These are phyloP conservation scores for Talaromyces sp. DNA, from an alignment of 2,329 filamentous ascomycete genomes.

Conservation along the genomic window DNA sequence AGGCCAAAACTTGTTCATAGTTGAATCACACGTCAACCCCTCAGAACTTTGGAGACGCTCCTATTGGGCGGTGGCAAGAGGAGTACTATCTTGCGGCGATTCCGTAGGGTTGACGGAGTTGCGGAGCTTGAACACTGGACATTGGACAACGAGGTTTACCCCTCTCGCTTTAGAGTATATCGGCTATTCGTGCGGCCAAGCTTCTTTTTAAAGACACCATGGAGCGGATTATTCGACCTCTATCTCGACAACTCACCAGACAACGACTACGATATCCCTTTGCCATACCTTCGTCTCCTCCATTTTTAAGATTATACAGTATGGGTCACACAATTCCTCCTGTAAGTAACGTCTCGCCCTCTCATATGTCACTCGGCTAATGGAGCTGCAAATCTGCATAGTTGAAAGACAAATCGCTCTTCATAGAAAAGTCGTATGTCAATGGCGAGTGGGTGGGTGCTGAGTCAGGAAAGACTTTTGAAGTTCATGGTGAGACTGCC, in stretches of 20 bases:
- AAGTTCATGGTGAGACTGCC: conserved; percentile 62
- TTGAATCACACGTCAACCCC: too few species aligned
- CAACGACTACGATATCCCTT: conserved; percentile 35
- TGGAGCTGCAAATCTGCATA: conserved; percentile 33
- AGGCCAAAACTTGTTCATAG: background rate
- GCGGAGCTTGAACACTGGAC: too few species aligned
- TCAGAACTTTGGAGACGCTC: too few species aligned
- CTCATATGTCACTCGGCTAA: background rate
- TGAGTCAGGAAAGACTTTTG: conserved; percentile 84
- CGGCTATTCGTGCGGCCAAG: background rate
- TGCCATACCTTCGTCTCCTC: conserved; percentile 29
- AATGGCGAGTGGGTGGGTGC: conserved; percentile 90
- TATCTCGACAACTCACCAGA: conserved; percentile 36
- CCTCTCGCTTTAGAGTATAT: conserved; percentile 4
- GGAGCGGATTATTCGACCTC: conserved; percentile 35
- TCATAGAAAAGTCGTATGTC: conserved; percentile 82
- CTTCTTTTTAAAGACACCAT: conserved; percentile 21
- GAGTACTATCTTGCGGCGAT: too few species aligned
- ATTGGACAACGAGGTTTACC: background rate
- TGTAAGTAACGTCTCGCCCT: conserved; percentile 26
- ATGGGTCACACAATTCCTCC: conserved; percentile 41
- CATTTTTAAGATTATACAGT: conserved; percentile 36
- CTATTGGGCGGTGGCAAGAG: too few species aligned
- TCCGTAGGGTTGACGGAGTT: too few species aligned
- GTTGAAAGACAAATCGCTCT: conserved; percentile 74